phyloP scores from a whole-genome alignment of 78 protist genomes.

The Tieghemostelium lacteum region DNA sequence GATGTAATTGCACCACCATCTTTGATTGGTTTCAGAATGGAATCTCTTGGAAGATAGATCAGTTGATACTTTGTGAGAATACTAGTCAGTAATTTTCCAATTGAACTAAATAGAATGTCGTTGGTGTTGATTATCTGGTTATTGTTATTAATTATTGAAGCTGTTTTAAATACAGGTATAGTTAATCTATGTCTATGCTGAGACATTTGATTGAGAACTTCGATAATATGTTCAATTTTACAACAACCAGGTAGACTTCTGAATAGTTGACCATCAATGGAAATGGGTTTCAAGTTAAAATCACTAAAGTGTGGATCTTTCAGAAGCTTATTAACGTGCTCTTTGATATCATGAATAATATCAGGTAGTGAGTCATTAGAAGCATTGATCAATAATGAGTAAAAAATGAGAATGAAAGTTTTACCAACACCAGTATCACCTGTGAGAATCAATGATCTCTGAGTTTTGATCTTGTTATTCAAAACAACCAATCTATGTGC shows the following conservation, averaged over 20 bases:
- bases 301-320: neutral
- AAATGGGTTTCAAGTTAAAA: neutral
- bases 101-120: neutral
- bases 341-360: constrained; percentile 3
- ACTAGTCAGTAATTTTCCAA: no score
- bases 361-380: constrained; percentile 9
- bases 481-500: constrained; percentile 29
- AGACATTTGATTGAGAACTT: no score
- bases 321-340: neutral
- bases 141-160: neutral
- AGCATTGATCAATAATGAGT: constrained; percentile 35
- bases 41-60: neutral
- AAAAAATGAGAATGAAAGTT: constrained; percentile 38
- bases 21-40: neutral
- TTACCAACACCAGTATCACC: constrained; percentile 84
- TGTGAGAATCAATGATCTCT: constrained; percentile 27
- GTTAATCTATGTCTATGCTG: no score
- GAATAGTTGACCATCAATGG: neutral
- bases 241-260: neutral
- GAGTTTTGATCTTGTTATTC: constrained; percentile 46
- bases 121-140: neutral
- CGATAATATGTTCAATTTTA: no score
- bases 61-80: neutral
- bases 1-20: neutral
- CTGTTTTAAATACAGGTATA: neutral